phyloP scores from a whole-genome alignment of 306 rosid species.

The Prinsepia uniflora region DNA sequence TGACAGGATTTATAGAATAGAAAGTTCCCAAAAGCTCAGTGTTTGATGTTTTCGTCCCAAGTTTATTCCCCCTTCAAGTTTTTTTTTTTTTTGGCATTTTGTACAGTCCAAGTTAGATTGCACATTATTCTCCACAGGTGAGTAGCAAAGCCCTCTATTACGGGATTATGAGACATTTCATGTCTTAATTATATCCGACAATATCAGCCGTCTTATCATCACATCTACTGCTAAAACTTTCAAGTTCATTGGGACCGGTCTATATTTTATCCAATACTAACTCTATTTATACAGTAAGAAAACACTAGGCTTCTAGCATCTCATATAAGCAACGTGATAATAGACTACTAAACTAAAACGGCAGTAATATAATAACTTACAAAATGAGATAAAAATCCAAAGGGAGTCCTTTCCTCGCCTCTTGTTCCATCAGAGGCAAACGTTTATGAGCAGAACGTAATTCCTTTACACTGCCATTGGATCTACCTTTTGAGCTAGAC shows the following conservation, averaged over 20 bases:
- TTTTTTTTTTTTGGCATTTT: too few relatives aligned
- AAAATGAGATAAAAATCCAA: constrained; percentile 77
- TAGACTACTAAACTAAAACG: background rate
- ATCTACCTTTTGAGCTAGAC: constrained; percentile 46
- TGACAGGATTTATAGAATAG: too few relatives aligned
- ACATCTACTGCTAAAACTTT: background rate
- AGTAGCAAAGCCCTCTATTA: too few relatives aligned
- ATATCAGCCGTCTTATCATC: background rate
- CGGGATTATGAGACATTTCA: background rate
- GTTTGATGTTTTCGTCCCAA: too few relatives aligned
- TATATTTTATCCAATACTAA: background rate
- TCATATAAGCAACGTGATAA: background rate
- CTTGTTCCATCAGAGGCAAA: constrained; percentile 57
- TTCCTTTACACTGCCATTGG: constrained; percentile 51
- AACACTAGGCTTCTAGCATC: background rate
- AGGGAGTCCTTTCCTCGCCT: constrained; percentile 55
- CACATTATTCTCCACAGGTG: too few relatives aligned
- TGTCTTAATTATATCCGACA: background rate
- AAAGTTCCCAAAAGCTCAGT: too few relatives aligned
- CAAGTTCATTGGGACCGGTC: background rate
- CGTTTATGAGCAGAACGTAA: constrained; percentile 55
- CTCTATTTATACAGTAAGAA: background rate
- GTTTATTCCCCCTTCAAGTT: too few relatives aligned
- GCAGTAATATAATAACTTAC: constrained; percentile 50
- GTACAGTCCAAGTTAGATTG: too few relatives aligned